Evolutionary conservation across 1,139 yeast genomes (phyloP).

Genomic region (Protomyces gravidus): DNA sequence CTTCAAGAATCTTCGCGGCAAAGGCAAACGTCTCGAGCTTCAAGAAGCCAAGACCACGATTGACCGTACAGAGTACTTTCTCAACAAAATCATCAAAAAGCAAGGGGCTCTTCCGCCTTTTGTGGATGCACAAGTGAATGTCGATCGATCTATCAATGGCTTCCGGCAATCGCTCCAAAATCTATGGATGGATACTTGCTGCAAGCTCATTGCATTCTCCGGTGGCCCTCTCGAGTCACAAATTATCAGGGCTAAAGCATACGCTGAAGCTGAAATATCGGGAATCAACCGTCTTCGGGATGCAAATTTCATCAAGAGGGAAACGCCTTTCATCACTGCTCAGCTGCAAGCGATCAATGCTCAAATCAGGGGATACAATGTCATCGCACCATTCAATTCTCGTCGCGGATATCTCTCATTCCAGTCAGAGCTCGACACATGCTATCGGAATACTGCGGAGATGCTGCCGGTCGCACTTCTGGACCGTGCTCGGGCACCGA

Average conservation of each 20-base stretch:
- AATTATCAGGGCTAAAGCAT: constrained; percentile 38
- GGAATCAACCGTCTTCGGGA: constrained; percentile 20
- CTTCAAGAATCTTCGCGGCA: constrained; percentile 50
- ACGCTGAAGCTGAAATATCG: constrained; percentile 9
- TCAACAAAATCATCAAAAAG: constrained; percentile 63
- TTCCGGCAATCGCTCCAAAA: constrained; percentile 14
- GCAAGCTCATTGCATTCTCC: constrained; percentile 16
- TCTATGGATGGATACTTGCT: constrained; percentile 15
- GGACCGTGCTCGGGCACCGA: constrained; percentile 24
- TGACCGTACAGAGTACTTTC: constrained; percentile 47
- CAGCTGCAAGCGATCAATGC: constrained; percentile 53
- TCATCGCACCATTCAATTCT: constrained; percentile 71
- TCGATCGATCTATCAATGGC: constrained; percentile 11
- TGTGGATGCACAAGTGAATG: constrained; percentile 62
- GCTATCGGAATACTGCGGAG: constrained; percentile 40
- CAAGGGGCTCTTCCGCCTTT: constrained; percentile 82
- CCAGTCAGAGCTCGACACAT: constrained; percentile 50
- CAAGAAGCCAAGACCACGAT: constrained; percentile 21
- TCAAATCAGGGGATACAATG: constrained; percentile 62
- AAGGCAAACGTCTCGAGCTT: constrained; percentile 19
- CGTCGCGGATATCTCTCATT: constrained; percentile 60
- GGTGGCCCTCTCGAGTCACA: constrained; percentile 49
- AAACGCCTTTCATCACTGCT: constrained; percentile 45
- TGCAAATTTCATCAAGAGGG: constrained; percentile 44
- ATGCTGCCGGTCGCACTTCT: constrained; percentile 3